phyloP scores from a whole-genome alignment of 495 filamentous ascomycete genomes.

The Talaromyces trachyspermus region DNA sequence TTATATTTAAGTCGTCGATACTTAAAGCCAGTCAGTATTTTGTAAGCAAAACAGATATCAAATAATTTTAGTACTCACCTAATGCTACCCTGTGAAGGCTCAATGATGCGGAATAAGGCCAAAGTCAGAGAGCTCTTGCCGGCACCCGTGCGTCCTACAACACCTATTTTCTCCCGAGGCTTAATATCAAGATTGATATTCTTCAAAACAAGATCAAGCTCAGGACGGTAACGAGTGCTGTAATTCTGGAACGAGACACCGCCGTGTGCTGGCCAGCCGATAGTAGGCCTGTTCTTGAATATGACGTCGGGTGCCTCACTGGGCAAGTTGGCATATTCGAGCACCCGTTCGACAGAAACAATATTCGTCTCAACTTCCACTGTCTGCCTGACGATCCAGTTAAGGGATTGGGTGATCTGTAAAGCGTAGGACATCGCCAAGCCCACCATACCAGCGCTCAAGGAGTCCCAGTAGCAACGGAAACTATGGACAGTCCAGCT shows the following conservation, averaged over 20 bases:
- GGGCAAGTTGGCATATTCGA: conserved; percentile 90
- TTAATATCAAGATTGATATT: conserved; percentile 87
- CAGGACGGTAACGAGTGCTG: conserved; percentile 85
- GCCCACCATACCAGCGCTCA: conserved; percentile 79
- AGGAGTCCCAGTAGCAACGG: conserved; percentile 61
- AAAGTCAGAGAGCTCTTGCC: conserved; percentile 95
- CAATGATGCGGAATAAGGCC: conserved; percentile 93
- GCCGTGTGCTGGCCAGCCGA: conserved; percentile 87
- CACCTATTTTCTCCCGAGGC: conserved; percentile 94
- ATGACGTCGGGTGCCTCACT: conserved; percentile 96
- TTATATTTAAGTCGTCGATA: conserved; percentile 85
- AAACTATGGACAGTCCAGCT: conserved; percentile 74
- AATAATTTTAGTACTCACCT: conserved; percentile 30
- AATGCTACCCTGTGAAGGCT: conserved; percentile 71
- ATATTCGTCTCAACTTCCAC: conserved; percentile 99
- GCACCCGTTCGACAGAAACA: conserved; percentile 93
- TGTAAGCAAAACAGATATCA: conserved; percentile 1
- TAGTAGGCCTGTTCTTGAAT: conserved; percentile 73
- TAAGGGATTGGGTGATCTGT: conserved; percentile 95
- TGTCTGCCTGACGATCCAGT: conserved; percentile 99
- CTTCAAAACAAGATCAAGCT: conserved; percentile 86
- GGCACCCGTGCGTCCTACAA: conserved; percentile 92
- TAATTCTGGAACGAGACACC: conserved; percentile 88
- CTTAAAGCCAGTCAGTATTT: conserved; percentile 22
- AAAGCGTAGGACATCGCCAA: conserved; percentile 94